A percentile compares a stretch with the other conserved stretches of the same genome.
Conservation (phyloP, 1,139 yeast genomes). For the Suhomyces bokatorum region DNA sequence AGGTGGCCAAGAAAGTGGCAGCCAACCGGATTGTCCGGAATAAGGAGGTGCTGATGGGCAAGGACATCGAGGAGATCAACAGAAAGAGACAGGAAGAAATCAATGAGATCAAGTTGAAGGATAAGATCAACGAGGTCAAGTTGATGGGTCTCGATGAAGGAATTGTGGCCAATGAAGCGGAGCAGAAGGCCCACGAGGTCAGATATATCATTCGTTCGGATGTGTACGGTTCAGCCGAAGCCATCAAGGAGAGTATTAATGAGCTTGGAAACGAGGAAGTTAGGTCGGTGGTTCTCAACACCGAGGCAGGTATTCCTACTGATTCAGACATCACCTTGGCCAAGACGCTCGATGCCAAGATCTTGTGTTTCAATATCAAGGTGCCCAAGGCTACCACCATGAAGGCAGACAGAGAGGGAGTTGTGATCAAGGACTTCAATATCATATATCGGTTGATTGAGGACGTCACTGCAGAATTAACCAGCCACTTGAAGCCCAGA, state of each 20-base stretch:
- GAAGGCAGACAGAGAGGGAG: constrained; percentile 59
- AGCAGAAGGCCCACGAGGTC: constrained; percentile 31
- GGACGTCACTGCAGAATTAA: constrained; percentile 68
- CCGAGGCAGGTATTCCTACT: constrained; percentile 84
- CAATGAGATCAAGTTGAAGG: constrained; percentile 50
- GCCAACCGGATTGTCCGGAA: constrained; percentile 59
- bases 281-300: constrained; percentile 60
- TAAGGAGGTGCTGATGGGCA: constrained; percentile 59
- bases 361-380: constrained; percentile 76
- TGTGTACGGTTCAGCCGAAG: constrained; percentile 72
- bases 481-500: constrained; percentile 62
- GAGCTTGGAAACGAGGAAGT: constrained; percentile 88
- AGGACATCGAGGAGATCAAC: constrained; percentile 72
- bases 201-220: constrained; percentile 83
- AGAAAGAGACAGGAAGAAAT: constrained; percentile 51
- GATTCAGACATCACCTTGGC: constrained; percentile 86
- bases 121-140: constrained; percentile 54
- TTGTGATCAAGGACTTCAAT: constrained; percentile 66
- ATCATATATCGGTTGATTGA: constrained; percentile 89
- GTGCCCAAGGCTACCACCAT: constrained; percentile 63
- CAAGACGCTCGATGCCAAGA: constrained; percentile 66
- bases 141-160: constrained; percentile 56
- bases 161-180: constrained; percentile 36
- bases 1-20: constrained; percentile 72
- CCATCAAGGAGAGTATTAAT: constrained; percentile 68